Evolutionary conservation across 2,329 filamentous ascomycete genomes (phyloP), one percentile per base, ranked within the genome.

Genomic region (Grosmannia clavigera): DNA sequence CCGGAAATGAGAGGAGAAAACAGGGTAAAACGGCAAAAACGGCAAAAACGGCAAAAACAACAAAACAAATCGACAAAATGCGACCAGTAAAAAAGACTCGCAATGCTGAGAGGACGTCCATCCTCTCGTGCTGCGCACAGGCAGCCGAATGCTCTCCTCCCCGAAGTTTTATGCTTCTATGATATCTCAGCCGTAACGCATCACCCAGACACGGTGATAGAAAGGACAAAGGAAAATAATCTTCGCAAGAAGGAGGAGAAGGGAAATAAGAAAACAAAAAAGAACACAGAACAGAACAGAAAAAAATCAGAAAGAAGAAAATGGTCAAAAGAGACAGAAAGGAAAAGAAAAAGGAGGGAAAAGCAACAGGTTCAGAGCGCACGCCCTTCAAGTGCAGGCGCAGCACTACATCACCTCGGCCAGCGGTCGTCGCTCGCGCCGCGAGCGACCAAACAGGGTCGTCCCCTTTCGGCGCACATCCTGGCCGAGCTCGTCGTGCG

Each of bases 381-480:
- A n/a, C 31, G 33, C 33, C 27, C 31, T 31, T 53, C 43, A 14
- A 46, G 29, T 5, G 29, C 60, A 57, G 62, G 56, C 31, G 51
- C 58, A 62, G 51, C 65, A 55, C 69, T 71, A 71, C 59, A 66
- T 64, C 57, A 68, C 68, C 65, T 72, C 69, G n/a, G 64, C 64
- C 22, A 58, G 38, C 35, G 67, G 67, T n/a, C 66, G 65, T 61
- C 70, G 70, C 60, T 76, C 73, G 62, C 67, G 70, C 59, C 74
- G 75, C 59, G 72, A 71, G 46, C 74, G 69, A 64, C 56, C 46
- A 58, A 81, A 81, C 6, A 81, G 68, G 9, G 33, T 35, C 1
- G 74, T 76, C 48, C 72, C 74, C 64, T 76, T 80, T 46, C 75
- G 70, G 29, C 67, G 69, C 11, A 69, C 66, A 38, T 71, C 73